Conservation (phyloP, 2,329 filamentous ascomycete species). For the Sclerotinia nivalis region DNA sequence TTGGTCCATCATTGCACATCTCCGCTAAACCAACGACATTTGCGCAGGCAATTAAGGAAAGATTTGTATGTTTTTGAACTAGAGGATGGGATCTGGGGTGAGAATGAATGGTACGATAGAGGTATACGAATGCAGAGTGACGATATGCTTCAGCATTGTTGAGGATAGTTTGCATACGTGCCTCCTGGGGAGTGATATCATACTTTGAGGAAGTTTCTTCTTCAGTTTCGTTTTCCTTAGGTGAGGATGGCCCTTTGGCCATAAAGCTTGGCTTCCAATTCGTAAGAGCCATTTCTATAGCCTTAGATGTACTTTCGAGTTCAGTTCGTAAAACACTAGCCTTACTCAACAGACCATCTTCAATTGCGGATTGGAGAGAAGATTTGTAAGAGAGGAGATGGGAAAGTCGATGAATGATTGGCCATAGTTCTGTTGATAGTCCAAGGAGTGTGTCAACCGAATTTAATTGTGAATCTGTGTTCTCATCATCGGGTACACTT, state of each 20-base stretch:
- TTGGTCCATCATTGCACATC: constrained; percentile 49
- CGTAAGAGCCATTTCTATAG: constrained; percentile 56
- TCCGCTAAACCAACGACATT: constrained; percentile 52
- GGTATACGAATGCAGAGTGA: constrained; percentile 50
- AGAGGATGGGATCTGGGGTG: constrained; percentile 49
- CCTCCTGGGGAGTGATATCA: constrained; percentile 13
- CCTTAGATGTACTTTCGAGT: constrained; percentile 47
- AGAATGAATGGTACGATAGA: constrained; percentile 45
- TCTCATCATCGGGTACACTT: constrained; percentile 47
- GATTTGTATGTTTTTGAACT: constrained; percentile 56
- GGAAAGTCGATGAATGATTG: constrained; percentile 61
- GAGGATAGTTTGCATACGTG: constrained; percentile 41
- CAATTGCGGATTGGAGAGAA: constrained; percentile 51
- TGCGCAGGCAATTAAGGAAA: constrained; percentile 55
- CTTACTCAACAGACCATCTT: constrained; percentile 43
- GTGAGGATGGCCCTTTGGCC: constrained; percentile 35
- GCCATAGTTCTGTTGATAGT: constrained; percentile 63
- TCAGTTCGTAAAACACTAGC: constrained; percentile 36
- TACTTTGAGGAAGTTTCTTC: constrained; percentile 12
- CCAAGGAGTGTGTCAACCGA: constrained; percentile 55
- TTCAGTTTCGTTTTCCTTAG: constrained; percentile 18
- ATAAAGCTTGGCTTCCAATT: constrained; percentile 57
- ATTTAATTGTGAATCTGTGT: constrained; percentile 47
- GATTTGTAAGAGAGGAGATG: constrained; percentile 55
- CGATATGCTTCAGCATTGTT: constrained; percentile 53